phyloP scores from a whole-genome alignment of 495 filamentous ascomycete genomes.

The Tuber calosporum region DNA sequence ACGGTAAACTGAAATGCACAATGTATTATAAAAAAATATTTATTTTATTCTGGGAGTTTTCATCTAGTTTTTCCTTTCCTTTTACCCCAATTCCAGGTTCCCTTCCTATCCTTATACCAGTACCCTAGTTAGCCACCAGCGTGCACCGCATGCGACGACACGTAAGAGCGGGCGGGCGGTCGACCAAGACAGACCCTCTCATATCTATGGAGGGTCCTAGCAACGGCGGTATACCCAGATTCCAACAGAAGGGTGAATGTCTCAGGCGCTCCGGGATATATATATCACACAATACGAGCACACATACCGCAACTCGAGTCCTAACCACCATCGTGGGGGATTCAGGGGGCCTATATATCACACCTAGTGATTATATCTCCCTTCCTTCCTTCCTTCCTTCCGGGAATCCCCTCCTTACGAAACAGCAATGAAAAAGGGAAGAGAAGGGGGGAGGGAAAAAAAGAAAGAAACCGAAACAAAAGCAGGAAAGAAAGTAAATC shows the following conservation, averaged over 20 bases:
- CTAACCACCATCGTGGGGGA: background rate
- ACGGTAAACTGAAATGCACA: background rate
- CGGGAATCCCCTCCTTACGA: no score
- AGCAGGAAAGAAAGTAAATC: no score
- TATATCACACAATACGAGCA: no score
- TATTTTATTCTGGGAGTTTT: background rate
- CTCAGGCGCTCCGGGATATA: background rate
- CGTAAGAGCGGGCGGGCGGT: background rate
- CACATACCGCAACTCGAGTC: background rate
- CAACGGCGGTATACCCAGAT: background rate
- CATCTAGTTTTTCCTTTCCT: background rate
- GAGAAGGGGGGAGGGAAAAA: no score
- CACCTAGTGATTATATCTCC: no score
- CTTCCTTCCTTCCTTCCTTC: no score
- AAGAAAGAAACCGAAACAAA: no score
- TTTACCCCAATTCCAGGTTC: background rate
- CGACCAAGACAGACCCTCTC: background rate
- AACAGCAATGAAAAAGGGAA: no score
- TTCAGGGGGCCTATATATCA: no score
- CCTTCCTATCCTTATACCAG: background rate
- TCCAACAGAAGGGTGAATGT: background rate
- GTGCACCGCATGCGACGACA: background rate
- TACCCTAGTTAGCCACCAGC: background rate
- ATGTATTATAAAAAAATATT: background rate
- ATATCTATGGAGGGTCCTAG: no score